Base-by-base conservation (phyloP, 2,329 filamentous ascomycete species). In the Lachnellula cervina region DNA sequence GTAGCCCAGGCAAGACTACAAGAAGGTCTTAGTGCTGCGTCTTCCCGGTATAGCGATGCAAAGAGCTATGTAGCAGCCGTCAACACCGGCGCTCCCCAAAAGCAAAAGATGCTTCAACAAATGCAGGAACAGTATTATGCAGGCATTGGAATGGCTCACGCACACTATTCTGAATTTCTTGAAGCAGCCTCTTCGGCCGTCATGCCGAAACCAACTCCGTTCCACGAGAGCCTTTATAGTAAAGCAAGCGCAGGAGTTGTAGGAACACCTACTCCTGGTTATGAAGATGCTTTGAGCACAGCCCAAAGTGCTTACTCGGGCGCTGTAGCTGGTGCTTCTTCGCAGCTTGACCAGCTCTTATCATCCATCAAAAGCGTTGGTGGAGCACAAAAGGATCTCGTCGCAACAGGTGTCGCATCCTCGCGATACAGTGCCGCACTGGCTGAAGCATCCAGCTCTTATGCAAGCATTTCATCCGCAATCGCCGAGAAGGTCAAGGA, bases 131-230 rank as follows among this genome's bases (percentile, higher is more conserved):
- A 83, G 66, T 93, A 93, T 71, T 92, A 90, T 64, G 87, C 90
- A 60, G 89, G 86, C 11, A 72, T 94, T 23, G 90, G 90, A 28
- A 71, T 90, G 45, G 90, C 90, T 0, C 87, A 95, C 65, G 89
- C 85, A 44, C 83, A 86, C 38, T 94, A 94, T 70, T 84, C 86
- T 5, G 86, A 86, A 49, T 93, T 94, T 66, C 62, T 94, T 2
- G 78, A 78, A 13, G 84, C 86, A 4, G 89, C 88, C 7, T 90
- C 87, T 9, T 83, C 80, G 37, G 88, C 85, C 19, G 76, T 90
- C 42, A 81, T 82, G 11, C 81, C 84, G 16, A 85, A 81, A 0
- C 79, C 83, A 2, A 83, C 77, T 1, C 73, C 83, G 49, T 65
- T 64, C 48, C 69, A 74, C 53, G 66, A 73, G 40, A 69, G 64